phyloP scores from a whole-genome alignment of 2,329 filamentous ascomycete genomes.

The Clarireedia monteithiana region DNA sequence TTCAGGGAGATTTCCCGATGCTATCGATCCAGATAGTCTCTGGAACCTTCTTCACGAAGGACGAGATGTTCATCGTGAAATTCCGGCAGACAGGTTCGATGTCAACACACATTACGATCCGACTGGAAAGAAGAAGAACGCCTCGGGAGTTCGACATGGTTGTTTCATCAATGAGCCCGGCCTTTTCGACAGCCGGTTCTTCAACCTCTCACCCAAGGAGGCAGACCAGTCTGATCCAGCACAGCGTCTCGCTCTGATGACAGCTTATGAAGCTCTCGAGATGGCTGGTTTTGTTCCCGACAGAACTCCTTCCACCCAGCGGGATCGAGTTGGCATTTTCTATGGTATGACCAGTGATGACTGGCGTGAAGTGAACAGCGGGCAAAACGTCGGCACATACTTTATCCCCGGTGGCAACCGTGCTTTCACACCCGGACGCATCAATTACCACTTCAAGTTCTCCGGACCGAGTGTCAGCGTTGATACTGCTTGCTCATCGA shows the following conservation, averaged over 20 bases:
- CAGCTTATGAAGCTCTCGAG: constrained; percentile 73
- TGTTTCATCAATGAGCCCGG: constrained; percentile 64
- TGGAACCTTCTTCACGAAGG: background rate
- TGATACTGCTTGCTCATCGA: constrained; percentile 52
- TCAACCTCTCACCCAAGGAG: constrained; percentile 77
- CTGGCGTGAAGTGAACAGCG: constrained; percentile 21
- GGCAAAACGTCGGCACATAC: constrained; percentile 22
- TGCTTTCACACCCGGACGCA: constrained; percentile 23
- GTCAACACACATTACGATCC: constrained; percentile 62
- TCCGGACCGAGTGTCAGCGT: constrained; percentile 45
- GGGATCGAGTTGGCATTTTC: constrained; percentile 29
- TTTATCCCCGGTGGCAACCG: constrained; percentile 20
- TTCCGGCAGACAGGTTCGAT: constrained; percentile 62
- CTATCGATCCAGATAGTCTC: background rate
- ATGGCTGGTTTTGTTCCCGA: constrained; percentile 61
- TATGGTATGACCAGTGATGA: constrained; percentile 22
- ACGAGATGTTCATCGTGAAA: constrained; percentile 13
- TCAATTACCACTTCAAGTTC: constrained; percentile 35
- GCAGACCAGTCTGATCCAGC: constrained; percentile 73
- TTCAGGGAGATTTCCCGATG: background rate
- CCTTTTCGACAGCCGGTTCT: constrained; percentile 70
- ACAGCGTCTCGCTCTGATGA: constrained; percentile 66
- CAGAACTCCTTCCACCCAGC: constrained; percentile 27
- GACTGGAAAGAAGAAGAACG: constrained; percentile 48
- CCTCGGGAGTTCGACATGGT: constrained; percentile 65